Evolutionary conservation across 164 flowering plant species (phyloP).

Genomic region (Sedum album): DNA sequence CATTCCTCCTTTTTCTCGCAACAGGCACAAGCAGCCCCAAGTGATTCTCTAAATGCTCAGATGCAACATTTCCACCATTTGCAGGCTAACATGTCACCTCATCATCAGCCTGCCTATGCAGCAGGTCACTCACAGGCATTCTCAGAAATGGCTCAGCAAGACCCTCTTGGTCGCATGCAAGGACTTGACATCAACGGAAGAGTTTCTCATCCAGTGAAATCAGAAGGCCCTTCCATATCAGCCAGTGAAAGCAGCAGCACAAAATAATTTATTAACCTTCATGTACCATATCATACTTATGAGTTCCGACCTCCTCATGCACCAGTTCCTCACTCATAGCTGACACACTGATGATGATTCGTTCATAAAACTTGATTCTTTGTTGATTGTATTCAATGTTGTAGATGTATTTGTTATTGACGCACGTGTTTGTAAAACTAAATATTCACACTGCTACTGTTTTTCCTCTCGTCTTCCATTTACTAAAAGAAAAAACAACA

Average conservation of each 20-base stretch:
- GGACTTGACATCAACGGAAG: conserved; percentile 76
- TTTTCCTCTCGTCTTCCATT: too few species aligned
- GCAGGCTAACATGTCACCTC: conserved; percentile 32
- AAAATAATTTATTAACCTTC: conserved; percentile 19
- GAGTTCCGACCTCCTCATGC: background rate
- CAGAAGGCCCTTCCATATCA: conserved; percentile 73
- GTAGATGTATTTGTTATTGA: background rate
- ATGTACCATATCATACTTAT: background rate
- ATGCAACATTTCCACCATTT: conserved; percentile 40
- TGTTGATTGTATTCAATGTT: background rate
- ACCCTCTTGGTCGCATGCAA: conserved; percentile 71
- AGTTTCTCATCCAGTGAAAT: conserved; percentile 48
- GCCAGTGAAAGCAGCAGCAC: conserved; percentile 80
- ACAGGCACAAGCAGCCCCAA: conserved; percentile 31
- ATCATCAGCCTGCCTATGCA: conserved; percentile 30
- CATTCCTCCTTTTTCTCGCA: conserved; percentile 39
- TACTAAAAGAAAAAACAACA: too few species aligned
- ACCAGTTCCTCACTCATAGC: background rate
- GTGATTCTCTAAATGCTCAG: conserved; percentile 31
- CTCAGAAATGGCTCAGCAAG: conserved; percentile 59
- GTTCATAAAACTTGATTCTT: background rate
- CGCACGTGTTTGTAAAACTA: too few species aligned
- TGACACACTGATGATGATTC: background rate
- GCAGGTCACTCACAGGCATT: conserved; percentile 26
- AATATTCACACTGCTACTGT: too few species aligned